Base-by-base conservation (phyloP, 345 rosid species). In the Microcos paniculata region DNA sequence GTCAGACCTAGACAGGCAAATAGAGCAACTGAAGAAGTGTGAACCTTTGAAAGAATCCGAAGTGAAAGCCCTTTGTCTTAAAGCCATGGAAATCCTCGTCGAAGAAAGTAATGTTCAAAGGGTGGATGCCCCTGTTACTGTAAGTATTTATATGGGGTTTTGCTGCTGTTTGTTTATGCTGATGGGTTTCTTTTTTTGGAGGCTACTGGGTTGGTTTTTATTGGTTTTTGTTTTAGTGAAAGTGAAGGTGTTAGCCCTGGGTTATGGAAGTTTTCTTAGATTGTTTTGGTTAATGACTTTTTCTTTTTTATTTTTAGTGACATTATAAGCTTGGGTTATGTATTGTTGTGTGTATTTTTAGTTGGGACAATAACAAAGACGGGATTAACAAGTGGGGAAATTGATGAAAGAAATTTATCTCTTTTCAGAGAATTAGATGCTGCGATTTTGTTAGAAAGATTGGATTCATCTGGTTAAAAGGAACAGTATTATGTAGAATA, bases 61-160 rank as follows among this genome's bases (percentile, higher is more conserved):
- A 80, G 98, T 96, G 73, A 96, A 96, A 76, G 87, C 93, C 31
- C 97, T 96, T 40, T 96, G 98, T 72, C 92, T 92, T 75, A 96
- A 96, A 82, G 99, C 97, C 72, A 92, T 88, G 92, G 97, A 96
- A 77, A 91, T 96, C 66, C 97, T 96, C 58, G 93, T 96, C 51
- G 98, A 96, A 81, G 98, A 94, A 82, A 91, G 98, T 84, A 96
- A 96, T 85, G 99, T 96, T 68, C 97, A 96, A 70, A 89, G 97
- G 49, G 97, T 96, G 14, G 98, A 96, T 70, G 96, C 99, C 59
- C 98, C 99, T 66, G 97, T 96, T 83, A 94, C 99, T 71, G 97
- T 96, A 62, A 77, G 82, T 73, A 6, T 40, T 28, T 49, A 5
- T 45, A 4, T 31, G 1, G 51, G 21, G 42, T 51, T 18, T 45